Evolutionary conservation across 2,329 filamentous ascomycete species (phyloP).

Genomic region (Trichoderma brevicompactum): DNA sequence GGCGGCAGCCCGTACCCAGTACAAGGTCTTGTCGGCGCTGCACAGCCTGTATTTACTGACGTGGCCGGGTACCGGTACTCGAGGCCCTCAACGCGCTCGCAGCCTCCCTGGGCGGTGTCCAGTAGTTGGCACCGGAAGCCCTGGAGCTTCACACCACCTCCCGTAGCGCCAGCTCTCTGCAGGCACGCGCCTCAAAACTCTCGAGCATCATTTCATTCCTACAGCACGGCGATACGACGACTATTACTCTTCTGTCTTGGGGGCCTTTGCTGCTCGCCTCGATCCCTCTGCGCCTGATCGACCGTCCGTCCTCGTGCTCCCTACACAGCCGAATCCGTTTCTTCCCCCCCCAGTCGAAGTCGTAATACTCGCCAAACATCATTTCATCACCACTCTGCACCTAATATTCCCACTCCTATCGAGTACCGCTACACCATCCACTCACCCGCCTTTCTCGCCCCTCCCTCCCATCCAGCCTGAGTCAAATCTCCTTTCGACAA

Average conservation of each 20-base stretch:
- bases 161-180: slow-evolving; percentile 2
- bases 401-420: slow-evolving; percentile 3
- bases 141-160: slow-evolving; percentile 12
- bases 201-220: neutral
- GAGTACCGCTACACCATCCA: slow-evolving; percentile 11
- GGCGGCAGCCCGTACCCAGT: slow-evolving; percentile 3
- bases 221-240: too few species aligned
- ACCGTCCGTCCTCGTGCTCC: neutral
- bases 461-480: neutral
- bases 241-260: too few species aligned
- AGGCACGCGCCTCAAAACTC: slow-evolving; percentile 19
- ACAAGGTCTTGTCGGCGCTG: neutral
- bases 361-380: neutral
- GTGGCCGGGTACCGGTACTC: slow-evolving; percentile 11
- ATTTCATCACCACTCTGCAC: neutral
- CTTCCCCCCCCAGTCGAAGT: neutral
- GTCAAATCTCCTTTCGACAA: slow-evolving; percentile 21
- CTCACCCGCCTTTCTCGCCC: neutral
- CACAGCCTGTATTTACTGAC: too few species aligned
- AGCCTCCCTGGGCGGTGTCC: slow-evolving; percentile 1
- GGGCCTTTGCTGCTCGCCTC: neutral
- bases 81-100: neutral
- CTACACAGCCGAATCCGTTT: neutral
- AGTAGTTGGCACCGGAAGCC: neutral
- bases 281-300: neutral